Conservation (phyloP, 2,329 filamentous ascomycete species). For the Diaporthe australafricana region DNA sequence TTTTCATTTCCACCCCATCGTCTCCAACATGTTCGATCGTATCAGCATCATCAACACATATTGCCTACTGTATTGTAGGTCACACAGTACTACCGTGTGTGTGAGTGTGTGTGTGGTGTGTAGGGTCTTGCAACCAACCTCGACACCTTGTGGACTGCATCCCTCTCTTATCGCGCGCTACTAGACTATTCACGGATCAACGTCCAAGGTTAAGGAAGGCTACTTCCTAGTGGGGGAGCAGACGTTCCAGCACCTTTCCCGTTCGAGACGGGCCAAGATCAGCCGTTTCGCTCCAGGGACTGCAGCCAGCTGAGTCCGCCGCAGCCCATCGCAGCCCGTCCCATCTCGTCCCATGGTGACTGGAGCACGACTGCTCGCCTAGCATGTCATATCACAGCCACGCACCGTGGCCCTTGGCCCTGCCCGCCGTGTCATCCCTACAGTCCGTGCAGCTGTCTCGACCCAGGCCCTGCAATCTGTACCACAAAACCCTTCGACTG, state of each 20-base stretch:
- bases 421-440: constrained; percentile 18
- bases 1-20: neutral
- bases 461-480: neutral
- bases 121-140: too few relatives aligned
- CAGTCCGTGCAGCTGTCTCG: neutral
- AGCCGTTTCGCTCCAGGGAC: constrained; percentile 11
- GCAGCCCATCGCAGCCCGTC: neutral
- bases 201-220: constrained; percentile 2
- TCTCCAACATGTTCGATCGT: neutral
- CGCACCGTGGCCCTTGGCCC: neutral
- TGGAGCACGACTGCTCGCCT: neutral
- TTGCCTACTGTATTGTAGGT: too few relatives aligned
- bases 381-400: constrained; percentile 19
- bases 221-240: constrained; percentile 13
- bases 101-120: too few relatives aligned
- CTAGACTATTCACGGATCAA: neutral
- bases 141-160: neutral
- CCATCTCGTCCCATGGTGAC: constrained; percentile 1
- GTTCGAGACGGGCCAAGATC: neutral
- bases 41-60: neutral
- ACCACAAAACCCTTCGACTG: neutral
- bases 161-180: constrained; percentile 2
- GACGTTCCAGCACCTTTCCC: constrained; percentile 2
- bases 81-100: too few relatives aligned
- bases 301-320: constrained; percentile 7